A percentile compares a stretch with the other conserved stretches of the same genome.
Conservation (phyloP, 1,284 basidiomycete species). For the Ceratobasidium theobromae region DNA sequence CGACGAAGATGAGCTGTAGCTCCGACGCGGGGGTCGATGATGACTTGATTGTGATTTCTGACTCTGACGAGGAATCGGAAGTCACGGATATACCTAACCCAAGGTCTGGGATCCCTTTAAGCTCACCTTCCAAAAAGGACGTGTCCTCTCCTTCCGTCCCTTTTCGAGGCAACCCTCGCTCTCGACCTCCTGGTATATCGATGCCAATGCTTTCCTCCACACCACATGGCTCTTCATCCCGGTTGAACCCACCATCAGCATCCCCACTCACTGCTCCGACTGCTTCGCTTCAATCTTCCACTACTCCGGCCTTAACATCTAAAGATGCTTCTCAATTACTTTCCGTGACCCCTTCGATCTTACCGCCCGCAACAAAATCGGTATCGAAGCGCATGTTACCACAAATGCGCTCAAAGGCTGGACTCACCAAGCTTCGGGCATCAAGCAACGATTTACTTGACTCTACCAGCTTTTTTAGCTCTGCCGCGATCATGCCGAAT, state of each 20-base stretch:
- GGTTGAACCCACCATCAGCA: too few relatives aligned
- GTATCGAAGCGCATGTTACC: conserved; percentile 2
- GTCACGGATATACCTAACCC: background rate
- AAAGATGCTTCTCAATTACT: background rate
- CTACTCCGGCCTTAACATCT: background rate
- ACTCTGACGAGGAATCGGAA: conserved; percentile 13
- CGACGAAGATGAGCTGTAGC: background rate
- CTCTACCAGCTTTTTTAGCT: too few relatives aligned
- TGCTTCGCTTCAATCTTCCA: background rate
- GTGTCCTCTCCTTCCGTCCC: background rate
- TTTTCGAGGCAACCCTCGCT: background rate
- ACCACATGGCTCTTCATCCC: too few relatives aligned
- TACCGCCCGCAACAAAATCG: background rate
- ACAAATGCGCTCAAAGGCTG: background rate
- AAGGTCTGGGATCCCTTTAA: background rate
- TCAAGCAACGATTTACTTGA: too few relatives aligned
- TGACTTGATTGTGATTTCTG: conserved; percentile 22
- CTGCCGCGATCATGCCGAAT: too few relatives aligned
- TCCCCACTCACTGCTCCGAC: conserved; percentile 3
- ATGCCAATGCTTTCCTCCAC: background rate
- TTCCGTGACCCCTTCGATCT: background rate
- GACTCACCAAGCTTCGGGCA: background rate
- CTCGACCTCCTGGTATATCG: background rate
- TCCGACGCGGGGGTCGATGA: background rate
- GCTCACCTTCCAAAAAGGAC: background rate